A percentile compares a stretch with the other conserved stretches of the same genome.
Conservation (phyloP, 108 stramenopile species). For the Cyclotella atomus region DNA sequence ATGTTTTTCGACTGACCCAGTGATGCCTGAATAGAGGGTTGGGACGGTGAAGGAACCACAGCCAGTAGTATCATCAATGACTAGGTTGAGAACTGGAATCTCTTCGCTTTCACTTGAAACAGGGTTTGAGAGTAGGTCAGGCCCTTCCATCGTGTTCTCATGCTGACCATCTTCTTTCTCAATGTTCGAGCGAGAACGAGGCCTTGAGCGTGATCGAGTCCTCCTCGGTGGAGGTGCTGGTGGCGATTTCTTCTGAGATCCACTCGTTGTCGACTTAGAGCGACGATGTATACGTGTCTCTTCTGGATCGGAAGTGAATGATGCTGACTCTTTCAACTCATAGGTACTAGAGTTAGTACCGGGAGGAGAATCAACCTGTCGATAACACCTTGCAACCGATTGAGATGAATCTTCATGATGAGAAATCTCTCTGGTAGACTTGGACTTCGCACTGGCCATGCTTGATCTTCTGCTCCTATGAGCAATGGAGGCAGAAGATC, state of each 20-base stretch:
- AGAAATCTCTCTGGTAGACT: not conserved
- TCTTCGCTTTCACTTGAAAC: not conserved
- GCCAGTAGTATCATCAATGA: constrained; percentile 19
- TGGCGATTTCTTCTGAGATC: not conserved
- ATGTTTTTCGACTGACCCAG: not conserved
- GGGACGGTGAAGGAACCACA: constrained; percentile 10
- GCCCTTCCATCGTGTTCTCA: not conserved
- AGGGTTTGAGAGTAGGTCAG: not conserved
- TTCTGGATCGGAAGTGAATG: not conserved
- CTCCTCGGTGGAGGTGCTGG: not conserved
- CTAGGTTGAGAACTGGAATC: constrained; percentile 7
- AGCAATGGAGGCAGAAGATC: not conserved
- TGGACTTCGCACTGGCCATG: not conserved
- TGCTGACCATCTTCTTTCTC: too few relatives aligned
- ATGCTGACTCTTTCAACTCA: not conserved
- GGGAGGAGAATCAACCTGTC: not conserved
- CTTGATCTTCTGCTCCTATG: not conserved
- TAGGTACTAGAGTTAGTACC: constrained; percentile 5
- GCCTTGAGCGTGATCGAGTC: not conserved
- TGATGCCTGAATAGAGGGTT: not conserved
- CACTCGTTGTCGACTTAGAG: not conserved
- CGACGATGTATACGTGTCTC: not conserved
- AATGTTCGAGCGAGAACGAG: not conserved
- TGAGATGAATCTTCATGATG: not conserved
- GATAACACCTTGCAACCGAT: not conserved